Evolutionary conservation across 371 early-diverging fungal species (phyloP).

Genomic region (Dichotomocladium elegans): DNA sequence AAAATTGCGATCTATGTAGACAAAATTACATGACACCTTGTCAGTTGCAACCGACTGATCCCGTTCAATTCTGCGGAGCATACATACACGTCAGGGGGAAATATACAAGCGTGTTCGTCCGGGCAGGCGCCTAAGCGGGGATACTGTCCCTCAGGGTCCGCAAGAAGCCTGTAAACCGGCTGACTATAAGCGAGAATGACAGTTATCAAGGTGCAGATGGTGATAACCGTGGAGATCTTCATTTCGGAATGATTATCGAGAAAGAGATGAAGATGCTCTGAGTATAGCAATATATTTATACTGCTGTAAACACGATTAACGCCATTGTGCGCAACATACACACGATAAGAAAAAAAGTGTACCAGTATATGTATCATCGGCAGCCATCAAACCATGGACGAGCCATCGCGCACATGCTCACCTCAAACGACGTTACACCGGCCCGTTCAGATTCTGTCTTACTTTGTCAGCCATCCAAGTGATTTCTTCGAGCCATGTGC

Average conservation of each 20-base stretch:
- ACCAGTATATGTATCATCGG: background rate
- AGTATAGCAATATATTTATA: background rate
- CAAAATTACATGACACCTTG: background rate
- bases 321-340: background rate
- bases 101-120: slow-evolving; percentile 47
- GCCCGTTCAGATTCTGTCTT: background rate
- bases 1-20: slow-evolving; percentile 42
- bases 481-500: too few species aligned
- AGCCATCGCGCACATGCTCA: background rate
- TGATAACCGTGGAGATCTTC: background rate
- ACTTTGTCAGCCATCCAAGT: background rate
- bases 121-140: slow-evolving; percentile 57
- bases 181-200: background rate
- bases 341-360: background rate
- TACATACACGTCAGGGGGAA: slow-evolving; percentile 52
- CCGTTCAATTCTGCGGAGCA: too few species aligned
- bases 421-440: background rate
- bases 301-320: too few species aligned
- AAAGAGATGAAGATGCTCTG: background rate
- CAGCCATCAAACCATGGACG: background rate
- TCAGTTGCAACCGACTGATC: too few species aligned
- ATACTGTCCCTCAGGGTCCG: slow-evolving; percentile 51
- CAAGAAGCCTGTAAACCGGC: slow-evolving; percentile 7
- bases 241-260: background rate
- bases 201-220: background rate